Conservation (phyloP, 75 land plant species). For the Sequoiadendron giganteum region DNA sequence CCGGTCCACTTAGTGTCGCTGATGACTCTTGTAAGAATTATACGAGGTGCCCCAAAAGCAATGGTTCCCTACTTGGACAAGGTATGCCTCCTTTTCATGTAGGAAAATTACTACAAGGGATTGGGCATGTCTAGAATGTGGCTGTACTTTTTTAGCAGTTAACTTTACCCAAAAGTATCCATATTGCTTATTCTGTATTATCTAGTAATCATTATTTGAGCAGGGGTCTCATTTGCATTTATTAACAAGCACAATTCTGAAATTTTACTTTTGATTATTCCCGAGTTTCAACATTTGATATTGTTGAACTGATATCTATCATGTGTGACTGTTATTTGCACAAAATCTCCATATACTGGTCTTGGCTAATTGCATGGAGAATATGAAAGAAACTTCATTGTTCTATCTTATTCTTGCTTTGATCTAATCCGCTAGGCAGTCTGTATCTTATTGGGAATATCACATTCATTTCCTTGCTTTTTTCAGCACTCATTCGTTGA, state of each 20-base stretch:
- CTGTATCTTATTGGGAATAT: background rate
- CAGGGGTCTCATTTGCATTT: background rate
- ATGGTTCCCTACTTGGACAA: constrained; percentile 58
- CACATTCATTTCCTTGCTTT: background rate
- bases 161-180: background rate
- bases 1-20: constrained; percentile 72
- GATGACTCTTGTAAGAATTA: constrained; percentile 67
- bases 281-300: background rate
- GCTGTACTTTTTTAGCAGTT: background rate
- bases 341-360: background rate
- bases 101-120: background rate
- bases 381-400: background rate
- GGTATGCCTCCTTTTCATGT: constrained; percentile 37
- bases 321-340: background rate
- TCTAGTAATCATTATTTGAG: background rate
- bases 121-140: background rate
- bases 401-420: background rate
- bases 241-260: background rate
- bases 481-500: background rate
- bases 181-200: background rate
- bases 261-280: background rate
- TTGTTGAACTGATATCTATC: background rate
- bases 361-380: background rate
- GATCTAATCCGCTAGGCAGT: background rate
- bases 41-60: constrained; percentile 68